Conservation (phyloP, 2,329 filamentous ascomycete species). For the Fusarium luffae region DNA sequence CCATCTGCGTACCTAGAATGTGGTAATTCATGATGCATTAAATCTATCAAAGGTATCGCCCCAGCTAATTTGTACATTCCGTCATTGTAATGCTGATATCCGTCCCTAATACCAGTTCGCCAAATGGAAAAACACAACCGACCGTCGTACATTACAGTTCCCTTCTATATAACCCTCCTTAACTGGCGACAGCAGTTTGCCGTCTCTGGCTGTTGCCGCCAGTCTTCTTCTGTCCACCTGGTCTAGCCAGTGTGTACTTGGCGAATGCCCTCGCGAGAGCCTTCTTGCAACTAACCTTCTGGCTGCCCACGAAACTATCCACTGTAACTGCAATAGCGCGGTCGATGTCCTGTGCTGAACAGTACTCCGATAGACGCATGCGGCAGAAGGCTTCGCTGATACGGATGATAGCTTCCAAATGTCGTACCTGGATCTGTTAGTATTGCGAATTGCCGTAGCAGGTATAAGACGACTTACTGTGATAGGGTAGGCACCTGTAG, state of each 20-base stretch:
- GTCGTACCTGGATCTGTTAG: slow-evolving; percentile 77
- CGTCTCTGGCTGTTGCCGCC: slow-evolving; percentile 43
- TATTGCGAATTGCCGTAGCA: not conserved
- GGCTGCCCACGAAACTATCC: slow-evolving; percentile 93
- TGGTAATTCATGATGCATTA: slow-evolving; percentile 30
- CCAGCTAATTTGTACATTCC: slow-evolving; percentile 27
- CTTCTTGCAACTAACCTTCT: slow-evolving; percentile 98
- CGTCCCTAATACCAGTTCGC: slow-evolving; percentile 28
- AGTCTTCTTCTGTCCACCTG: slow-evolving; percentile 50
- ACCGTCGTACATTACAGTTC: not conserved
- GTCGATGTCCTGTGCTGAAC: slow-evolving; percentile 89
- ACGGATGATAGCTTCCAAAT: slow-evolving; percentile 97
- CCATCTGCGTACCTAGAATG: not conserved
- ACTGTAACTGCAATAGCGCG: slow-evolving; percentile 97
- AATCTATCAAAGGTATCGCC: slow-evolving; percentile 27
- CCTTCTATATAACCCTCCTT: not conserved
- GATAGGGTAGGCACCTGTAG: slow-evolving; percentile 96
- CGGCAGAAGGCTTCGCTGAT: slow-evolving; percentile 95
- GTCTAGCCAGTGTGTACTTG: slow-evolving; percentile 80
- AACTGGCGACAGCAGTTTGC: slow-evolving; percentile 48
- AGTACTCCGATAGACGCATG: slow-evolving; percentile 98
- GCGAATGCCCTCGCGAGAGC: slow-evolving; percentile 93
- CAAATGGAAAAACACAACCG: slow-evolving; percentile 17
- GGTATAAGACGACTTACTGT: slow-evolving; percentile 73
- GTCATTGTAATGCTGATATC: slow-evolving; percentile 27